Evolutionary conservation across 2,329 filamentous ascomycete species (phyloP).

Genomic region (Xenoacremonium recifei): DNA sequence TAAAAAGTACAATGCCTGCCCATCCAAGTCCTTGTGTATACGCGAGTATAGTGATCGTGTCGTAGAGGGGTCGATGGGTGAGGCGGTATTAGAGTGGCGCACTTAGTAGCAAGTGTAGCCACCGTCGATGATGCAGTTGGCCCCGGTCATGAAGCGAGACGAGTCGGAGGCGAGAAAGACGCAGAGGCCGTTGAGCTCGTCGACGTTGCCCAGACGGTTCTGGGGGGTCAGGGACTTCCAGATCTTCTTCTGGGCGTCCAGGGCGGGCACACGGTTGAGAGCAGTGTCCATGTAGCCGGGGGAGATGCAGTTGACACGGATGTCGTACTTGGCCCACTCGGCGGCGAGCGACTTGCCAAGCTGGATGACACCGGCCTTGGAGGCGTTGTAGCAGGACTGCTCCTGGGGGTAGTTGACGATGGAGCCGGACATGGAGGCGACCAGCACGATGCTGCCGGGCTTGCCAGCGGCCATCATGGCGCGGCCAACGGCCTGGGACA

Average conservation of each 20-base stretch:
- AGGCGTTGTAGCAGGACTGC: conserved; percentile 80
- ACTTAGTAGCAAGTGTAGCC: conserved; percentile 63
- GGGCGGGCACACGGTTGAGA: conserved; percentile 72
- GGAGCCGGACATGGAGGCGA: conserved; percentile 78
- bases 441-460: conserved; percentile 71
- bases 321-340: conserved; percentile 79
- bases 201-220: conserved; percentile 67
- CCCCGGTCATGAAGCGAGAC: conserved; percentile 74
- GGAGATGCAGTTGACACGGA: conserved; percentile 81
- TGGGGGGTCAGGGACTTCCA: conserved; percentile 75
- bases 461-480: conserved; percentile 72
- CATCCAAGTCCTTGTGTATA: neutral
- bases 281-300: conserved; percentile 87
- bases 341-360: conserved; percentile 78
- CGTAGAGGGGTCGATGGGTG: neutral
- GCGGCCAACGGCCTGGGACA: conserved; percentile 69
- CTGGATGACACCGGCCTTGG: conserved; percentile 77
- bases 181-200: conserved; percentile 75
- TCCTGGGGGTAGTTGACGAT: conserved; percentile 86
- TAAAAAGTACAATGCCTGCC: neutral
- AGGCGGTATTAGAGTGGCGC: conserved; percentile 1
- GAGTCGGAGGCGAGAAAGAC: conserved; percentile 75
- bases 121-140: conserved; percentile 70
- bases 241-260: conserved; percentile 80
- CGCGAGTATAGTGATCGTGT: no score